Evolutionary conservation across 1,284 basidiomycete genomes (phyloP).

Genomic region (Rhodotorula sp.): DNA sequence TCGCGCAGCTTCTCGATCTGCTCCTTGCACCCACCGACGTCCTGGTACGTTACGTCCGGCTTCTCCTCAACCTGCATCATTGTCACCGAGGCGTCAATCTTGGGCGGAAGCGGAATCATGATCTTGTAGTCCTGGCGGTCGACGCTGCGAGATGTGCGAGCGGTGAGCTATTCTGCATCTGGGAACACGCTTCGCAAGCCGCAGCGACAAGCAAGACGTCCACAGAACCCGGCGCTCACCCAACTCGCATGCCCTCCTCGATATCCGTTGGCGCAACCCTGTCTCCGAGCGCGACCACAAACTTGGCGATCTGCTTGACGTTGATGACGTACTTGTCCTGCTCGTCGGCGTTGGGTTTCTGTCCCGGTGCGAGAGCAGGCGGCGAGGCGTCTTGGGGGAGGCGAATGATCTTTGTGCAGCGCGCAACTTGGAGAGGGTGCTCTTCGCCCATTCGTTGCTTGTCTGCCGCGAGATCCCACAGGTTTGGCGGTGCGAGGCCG

Average conservation of each 20-base stretch:
- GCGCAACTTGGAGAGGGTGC: conserved; percentile 91
- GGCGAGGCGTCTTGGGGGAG: conserved; percentile 29
- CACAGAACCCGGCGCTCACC: conserved; percentile 57
- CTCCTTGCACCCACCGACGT: conserved; percentile 98
- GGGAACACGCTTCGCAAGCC: not conserved
- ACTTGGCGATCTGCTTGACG: conserved; percentile 99
- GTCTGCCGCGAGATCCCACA: conserved; percentile 54
- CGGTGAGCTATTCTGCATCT: not conserved
- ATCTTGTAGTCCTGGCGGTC: conserved; percentile 90
- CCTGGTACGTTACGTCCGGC: conserved; percentile 96
- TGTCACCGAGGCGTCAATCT: conserved; percentile 98
- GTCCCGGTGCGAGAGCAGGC: conserved; percentile 28
- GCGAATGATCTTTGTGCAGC: conserved; percentile 97
- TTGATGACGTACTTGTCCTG: conserved; percentile 99
- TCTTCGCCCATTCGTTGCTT: conserved; percentile 82
- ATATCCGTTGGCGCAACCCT: conserved; percentile 96
- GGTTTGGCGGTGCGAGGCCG: conserved; percentile 90
- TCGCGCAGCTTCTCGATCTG: conserved; percentile 99
- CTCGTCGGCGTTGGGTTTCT: conserved; percentile 66
- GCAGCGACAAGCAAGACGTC: conserved; percentile 41
- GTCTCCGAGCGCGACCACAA: conserved; percentile 95
- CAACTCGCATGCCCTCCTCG: conserved; percentile 99
- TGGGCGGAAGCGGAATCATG: conserved; percentile 98
- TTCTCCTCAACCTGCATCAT: conserved; percentile 99
- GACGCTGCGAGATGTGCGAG: conserved; percentile 42